Evolutionary conservation across 2,329 filamentous ascomycete species (phyloP), one percentile per base, ranked within the genome.

Genomic region (Colletotrichum brevisporum): DNA sequence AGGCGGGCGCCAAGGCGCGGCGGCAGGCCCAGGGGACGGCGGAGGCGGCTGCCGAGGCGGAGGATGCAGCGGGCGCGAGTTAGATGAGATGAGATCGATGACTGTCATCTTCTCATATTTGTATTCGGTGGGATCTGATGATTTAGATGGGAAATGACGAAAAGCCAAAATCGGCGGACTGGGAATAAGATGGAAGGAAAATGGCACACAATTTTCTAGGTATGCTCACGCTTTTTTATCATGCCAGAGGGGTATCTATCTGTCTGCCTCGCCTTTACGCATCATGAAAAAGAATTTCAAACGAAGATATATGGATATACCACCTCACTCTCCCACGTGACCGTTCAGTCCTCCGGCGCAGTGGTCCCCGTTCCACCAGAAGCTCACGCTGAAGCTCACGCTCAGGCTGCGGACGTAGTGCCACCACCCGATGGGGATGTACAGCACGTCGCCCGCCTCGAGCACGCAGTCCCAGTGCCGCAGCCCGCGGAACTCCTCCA

Each of bases 401-500:
- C 90, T 94, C 75, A 98, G 78, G 57, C 94, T 94, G 69, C 93
- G 86, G 4, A 98, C 93, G 79, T 98, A 98, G 83, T 99, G 96
- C 96, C 96, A 99, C 95, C 96, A 99, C 0, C 95, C 96, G 5
- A 94, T 86, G 0, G 96, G 96, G 61, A 99, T 93, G 77, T 97
- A 96, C 61, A 99, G 78, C 72, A 90, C 92, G 61, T 99, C 94
- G 0, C 95, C 96, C 1, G 92, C 91, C 36, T 87, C 89, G 6
- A 99, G 81, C 1, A 98, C 86, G 64, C 91, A 91, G 76, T 99
- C 96, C 41, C 92, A 81, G 76, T 92, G 95, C 62, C 87, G 83
- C 2, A 92, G 84, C 0, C 85, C 78, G 56, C 78, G 78, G 72
- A 97, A 93, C 0, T 80, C 81, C 59, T 79, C 76, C 53, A 80